Evolutionary conservation across 2,329 filamentous ascomycete species (phyloP).

Genomic region (Cordyceps farinosa): DNA sequence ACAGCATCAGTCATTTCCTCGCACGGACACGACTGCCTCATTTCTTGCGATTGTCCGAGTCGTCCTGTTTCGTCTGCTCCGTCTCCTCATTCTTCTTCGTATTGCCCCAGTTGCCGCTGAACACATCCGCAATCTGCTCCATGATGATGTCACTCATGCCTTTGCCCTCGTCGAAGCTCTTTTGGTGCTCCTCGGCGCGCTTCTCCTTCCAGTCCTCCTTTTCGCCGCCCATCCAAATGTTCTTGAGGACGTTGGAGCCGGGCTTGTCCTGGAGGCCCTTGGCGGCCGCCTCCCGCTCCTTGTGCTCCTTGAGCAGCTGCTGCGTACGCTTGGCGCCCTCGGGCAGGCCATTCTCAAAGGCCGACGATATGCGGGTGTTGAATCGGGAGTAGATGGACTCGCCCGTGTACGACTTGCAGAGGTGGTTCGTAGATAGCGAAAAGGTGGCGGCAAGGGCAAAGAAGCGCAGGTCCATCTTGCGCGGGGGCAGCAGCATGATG

Average conservation of each 20-base stretch:
- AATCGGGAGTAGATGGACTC: constrained; percentile 49
- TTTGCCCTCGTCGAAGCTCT: constrained; percentile 53
- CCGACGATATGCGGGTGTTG: constrained; percentile 38
- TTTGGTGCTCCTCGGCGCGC: constrained; percentile 48
- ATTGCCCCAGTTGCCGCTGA: constrained; percentile 35
- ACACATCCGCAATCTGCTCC: constrained; percentile 56
- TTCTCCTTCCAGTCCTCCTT: constrained; percentile 52
- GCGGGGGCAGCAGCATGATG: constrained; percentile 49
- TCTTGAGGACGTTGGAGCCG: constrained; percentile 37
- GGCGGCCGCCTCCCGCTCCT: constrained; percentile 34
- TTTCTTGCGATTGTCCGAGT: constrained; percentile 24
- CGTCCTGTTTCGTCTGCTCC: constrained; percentile 19
- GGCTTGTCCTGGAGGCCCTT: constrained; percentile 27
- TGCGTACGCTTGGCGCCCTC: constrained; percentile 51
- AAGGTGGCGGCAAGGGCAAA: constrained; percentile 47
- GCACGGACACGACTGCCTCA: not conserved
- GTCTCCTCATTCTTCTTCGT: constrained; percentile 27
- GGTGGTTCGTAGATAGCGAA: constrained; percentile 52
- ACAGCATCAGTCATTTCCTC: not conserved
- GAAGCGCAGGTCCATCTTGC: constrained; percentile 49
- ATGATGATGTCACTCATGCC: constrained; percentile 55
- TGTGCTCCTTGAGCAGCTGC: constrained; percentile 45
- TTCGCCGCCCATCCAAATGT: constrained; percentile 58
- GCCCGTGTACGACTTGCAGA: constrained; percentile 55
- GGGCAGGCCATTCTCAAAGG: constrained; percentile 53